These are phyloP conservation scores for Solanum hybrid DNA, from an alignment of 305 asterid genomes.

Conservation along the genomic window DNA sequence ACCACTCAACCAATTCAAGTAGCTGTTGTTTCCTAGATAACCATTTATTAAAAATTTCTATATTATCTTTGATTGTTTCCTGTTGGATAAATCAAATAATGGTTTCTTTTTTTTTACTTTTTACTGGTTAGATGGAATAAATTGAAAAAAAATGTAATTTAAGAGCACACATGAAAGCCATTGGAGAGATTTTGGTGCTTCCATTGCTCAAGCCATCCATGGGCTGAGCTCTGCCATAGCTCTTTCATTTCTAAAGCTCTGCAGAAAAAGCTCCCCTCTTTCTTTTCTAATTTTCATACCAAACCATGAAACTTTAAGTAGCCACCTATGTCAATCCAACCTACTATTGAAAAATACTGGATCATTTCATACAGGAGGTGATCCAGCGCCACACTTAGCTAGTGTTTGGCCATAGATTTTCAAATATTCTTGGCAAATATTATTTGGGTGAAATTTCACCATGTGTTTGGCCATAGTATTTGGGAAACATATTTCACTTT, in stretches of 20 bases:
- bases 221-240: background rate
- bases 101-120: background rate
- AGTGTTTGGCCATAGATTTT: too few relatives aligned
- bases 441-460: too few relatives aligned
- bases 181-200: background rate
- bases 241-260: too few relatives aligned
- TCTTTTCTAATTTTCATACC: too few relatives aligned
- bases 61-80: background rate
- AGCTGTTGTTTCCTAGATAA: background rate
- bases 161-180: background rate
- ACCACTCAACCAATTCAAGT: conserved; percentile 21
- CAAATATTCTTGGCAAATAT: too few relatives aligned
- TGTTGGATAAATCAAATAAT: background rate
- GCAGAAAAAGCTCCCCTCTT: too few relatives aligned
- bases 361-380: background rate
- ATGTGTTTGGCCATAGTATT: too few relatives aligned
- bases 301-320: background rate
- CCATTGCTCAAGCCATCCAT: background rate
- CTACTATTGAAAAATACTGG: background rate
- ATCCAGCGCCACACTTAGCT: background rate
- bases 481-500: too few relatives aligned
- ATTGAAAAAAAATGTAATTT: background rate
- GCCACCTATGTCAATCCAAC: background rate
- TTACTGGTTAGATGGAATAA: background rate
- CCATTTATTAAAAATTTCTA: background rate